Evolutionary conservation across 805 yeast genomes (phyloP).

Genomic region (Diddensiella caesifluorescens): DNA sequence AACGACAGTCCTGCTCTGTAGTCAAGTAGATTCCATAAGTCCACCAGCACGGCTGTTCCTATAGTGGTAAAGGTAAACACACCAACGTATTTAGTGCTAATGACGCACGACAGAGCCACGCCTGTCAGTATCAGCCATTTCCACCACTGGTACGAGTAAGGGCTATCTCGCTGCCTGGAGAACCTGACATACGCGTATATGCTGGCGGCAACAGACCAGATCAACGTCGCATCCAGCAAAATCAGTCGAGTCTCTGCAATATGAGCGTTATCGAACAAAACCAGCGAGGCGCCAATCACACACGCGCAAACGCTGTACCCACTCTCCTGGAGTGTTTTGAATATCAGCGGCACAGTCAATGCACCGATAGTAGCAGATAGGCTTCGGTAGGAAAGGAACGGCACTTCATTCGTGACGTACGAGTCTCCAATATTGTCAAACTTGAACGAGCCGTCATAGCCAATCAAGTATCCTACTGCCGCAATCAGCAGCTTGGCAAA

Average conservation of each 20-base stretch:
- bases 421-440: conserved; percentile 85
- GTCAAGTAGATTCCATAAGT: conserved; percentile 85
- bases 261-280: conserved; percentile 85
- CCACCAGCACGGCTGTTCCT: conserved; percentile 80
- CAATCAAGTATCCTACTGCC: conserved; percentile 78
- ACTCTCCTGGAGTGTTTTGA: conserved; percentile 78
- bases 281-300: conserved; percentile 66
- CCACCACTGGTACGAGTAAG: conserved; percentile 79
- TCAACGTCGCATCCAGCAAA: conserved; percentile 83
- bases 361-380: conserved; percentile 78
- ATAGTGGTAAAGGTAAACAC: conserved; percentile 82
- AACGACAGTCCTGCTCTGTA: conserved; percentile 55
- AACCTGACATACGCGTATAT: conserved; percentile 75
- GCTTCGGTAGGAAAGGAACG: conserved; percentile 77
- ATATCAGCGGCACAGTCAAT: conserved; percentile 76
- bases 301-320: conserved; percentile 76
- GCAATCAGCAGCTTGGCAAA: conserved; percentile 93
- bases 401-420: conserved; percentile 73
- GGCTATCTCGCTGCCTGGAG: conserved; percentile 57
- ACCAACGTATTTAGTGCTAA: conserved; percentile 95
- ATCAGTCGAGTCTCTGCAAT: conserved; percentile 86
- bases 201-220: conserved; percentile 76
- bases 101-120: conserved; percentile 78
- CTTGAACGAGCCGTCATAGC: conserved; percentile 88
- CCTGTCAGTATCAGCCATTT: conserved; percentile 84